Conservation (phyloP, 2,329 filamentous ascomycete genomes). For the Exophiala dermatitidis region DNA sequence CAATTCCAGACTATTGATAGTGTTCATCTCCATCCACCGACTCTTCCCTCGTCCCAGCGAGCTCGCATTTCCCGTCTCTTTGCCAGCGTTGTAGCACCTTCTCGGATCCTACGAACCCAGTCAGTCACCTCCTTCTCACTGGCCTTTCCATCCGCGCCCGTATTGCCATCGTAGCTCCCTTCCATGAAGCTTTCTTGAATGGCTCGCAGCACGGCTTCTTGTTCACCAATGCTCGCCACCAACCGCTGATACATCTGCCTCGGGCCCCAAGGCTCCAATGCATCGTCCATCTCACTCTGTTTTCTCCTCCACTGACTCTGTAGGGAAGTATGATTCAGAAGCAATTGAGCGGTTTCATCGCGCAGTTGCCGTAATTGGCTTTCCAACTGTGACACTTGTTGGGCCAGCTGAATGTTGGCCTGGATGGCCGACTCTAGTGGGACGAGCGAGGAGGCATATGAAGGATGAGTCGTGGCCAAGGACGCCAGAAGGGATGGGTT, state of each 20-base stretch:
- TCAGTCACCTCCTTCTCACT: constrained; percentile 77
- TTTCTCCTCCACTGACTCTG: constrained; percentile 90
- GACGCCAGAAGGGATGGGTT: constrained; percentile 61
- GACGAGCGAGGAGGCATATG: constrained; percentile 57
- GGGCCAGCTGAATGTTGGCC: constrained; percentile 64
- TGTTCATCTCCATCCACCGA: constrained; percentile 80
- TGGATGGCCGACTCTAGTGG: constrained; percentile 59
- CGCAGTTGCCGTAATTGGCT: constrained; percentile 49
- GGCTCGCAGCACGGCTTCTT: constrained; percentile 70
- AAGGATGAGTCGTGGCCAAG: constrained; percentile 70
- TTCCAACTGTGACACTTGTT: constrained; percentile 37
- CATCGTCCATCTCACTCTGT: constrained; percentile 80
- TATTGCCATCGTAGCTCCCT: constrained; percentile 36
- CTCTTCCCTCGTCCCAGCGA: constrained; percentile 90
- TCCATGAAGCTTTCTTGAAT: constrained; percentile 92
- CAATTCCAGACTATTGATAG: constrained; percentile 9
- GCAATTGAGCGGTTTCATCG: constrained; percentile 66
- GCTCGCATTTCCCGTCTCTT: constrained; percentile 79
- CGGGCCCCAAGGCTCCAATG: constrained; percentile 75
- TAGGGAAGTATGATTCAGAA: constrained; percentile 74
- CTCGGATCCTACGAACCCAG: constrained; percentile 74
- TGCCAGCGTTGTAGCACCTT: constrained; percentile 71
- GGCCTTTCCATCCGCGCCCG: constrained; percentile 45
- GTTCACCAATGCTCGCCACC: constrained; percentile 68
- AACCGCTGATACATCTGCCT: constrained; percentile 79